These are phyloP conservation scores for Cochlearia excelsa DNA, from an alignment of 345 rosid species.

Conservation along the genomic window DNA sequence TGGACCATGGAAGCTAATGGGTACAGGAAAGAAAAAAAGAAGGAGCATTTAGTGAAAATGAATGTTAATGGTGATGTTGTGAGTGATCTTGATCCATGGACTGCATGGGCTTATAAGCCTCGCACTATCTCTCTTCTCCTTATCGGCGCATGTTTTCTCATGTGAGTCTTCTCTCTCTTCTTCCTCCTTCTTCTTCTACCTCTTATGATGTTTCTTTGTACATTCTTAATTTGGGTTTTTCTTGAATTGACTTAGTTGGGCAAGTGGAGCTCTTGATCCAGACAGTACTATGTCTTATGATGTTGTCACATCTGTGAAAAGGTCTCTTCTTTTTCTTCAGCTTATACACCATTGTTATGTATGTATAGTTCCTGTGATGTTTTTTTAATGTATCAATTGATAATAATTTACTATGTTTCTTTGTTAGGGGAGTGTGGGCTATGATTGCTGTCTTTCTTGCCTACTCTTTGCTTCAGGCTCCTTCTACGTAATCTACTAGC, in stretches of 20 bases:
- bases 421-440: constrained; percentile 89
- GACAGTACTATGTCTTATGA: constrained; percentile 60
- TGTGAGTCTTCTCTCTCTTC: constrained; percentile 48
- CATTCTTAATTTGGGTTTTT: neutral
- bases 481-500: constrained; percentile 72
- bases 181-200: neutral
- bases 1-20: constrained; percentile 60
- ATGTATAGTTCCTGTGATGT: neutral
- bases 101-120: constrained; percentile 99
- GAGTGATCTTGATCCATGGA: constrained; percentile 94
- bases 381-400: constrained; percentile 21
- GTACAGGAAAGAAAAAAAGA: constrained; percentile 50
- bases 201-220: neutral
- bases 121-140: constrained; percentile 84
- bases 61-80: constrained; percentile 47
- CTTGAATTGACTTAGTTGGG: constrained; percentile 60
- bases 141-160: constrained; percentile 88
- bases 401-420: constrained; percentile 25
- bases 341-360: neutral
- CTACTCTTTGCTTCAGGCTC: constrained; percentile 96
- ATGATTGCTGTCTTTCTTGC: constrained; percentile 98
- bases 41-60: constrained; percentile 46
- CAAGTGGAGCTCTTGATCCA: constrained; percentile 93
- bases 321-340: constrained; percentile 43
- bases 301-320: constrained; percentile 84